These are phyloP conservation scores for Euryodendron excelsum DNA, from an alignment of 148 eudicot genomes.

Conservation along the genomic window DNA sequence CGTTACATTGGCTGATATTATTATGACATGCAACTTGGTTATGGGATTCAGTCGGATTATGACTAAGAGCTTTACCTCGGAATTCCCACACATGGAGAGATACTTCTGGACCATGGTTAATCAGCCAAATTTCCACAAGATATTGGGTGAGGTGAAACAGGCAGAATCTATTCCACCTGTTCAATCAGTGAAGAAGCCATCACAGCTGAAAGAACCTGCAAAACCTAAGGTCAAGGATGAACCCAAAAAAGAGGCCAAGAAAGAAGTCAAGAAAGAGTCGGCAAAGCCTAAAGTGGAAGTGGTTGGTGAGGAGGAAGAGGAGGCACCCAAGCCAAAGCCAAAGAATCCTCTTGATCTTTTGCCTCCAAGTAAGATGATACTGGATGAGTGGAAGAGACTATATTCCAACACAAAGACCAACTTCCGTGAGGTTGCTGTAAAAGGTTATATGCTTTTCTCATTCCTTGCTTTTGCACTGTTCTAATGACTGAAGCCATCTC, in stretches of 20 bases:
- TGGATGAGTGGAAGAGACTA: conserved; percentile 88
- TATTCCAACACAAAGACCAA: conserved; percentile 81
- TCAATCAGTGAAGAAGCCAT: conserved; percentile 4
- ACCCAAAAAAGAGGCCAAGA: neutral
- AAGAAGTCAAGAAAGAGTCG: neutral
- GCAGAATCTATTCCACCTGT: neutral
- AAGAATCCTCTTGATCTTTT: conserved; percentile 77
- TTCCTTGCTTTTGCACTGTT: neutral
- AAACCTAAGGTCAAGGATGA: neutral
- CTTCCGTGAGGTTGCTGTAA: conserved; percentile 88
- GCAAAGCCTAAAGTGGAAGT: neutral
- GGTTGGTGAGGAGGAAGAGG: conserved; percentile 37
- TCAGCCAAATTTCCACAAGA: conserved; percentile 8
- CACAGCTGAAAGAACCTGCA: neutral
- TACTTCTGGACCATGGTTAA: conserved; percentile 18
- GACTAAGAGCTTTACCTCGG: conserved; percentile 7
- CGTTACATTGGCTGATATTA: conserved; percentile 12
- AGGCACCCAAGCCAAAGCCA: conserved; percentile 76
- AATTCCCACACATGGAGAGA: conserved; percentile 63
- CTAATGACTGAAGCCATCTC: neutral
- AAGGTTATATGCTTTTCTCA: conserved; percentile 33
- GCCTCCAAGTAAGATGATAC: conserved; percentile 77
- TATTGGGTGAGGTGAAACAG: conserved; percentile 8
- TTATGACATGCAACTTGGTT: conserved; percentile 6
- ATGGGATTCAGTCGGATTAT: neutral